Evolutionary conservation across 2,329 filamentous ascomycete species (phyloP), one percentile per base, ranked within the genome.

Genomic region (Neofusicoccum sp.): DNA sequence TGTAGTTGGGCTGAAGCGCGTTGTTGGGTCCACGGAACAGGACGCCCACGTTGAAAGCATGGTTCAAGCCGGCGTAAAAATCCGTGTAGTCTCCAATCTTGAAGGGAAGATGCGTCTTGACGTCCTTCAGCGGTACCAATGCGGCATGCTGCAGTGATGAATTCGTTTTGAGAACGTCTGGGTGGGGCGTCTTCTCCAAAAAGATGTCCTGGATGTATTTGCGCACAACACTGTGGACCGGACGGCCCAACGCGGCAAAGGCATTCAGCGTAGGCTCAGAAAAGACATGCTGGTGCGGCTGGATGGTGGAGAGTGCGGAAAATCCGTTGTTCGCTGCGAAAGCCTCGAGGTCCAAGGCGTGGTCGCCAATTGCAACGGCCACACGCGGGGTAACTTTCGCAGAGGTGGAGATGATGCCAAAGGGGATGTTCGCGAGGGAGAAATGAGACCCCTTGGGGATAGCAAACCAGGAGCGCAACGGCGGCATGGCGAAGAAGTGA

Each of bases 71-170:
- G 8, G 88, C 90, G 70, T 91, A 95, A 78, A 95, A 95, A 74
- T 95, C 90, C 1, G 90, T 91, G 73, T 93, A 95, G 72, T 93
- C 90, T 28, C 89, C 88, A 66, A 93, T 91, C 59, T 82, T 80
- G 84, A 95, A 86, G 2, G 90, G 90, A 6, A 93, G 70, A 68
- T 93, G 88, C 70, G 83, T 86, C 64, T 80, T 83, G 51, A 87
- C 84, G 20, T 85, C 77, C 4, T 79, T 77, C 49, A 86, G 80
- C 0, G 82, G 83, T 3, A 91, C 63, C 11, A 93, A 73, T 0
- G 82, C 84, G 58, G 80, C 76, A 61, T 83, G 76, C 62, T 85
- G 84, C 16, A 90, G 75, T 0, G 74, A 67, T 2, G 73, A 70
- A 68, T 92, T 89, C 61, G 86, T 80, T 68, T 85, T 85, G 26